Base-by-base conservation (phyloP, 208 protist genomes). In the Leishmania gerbilli region DNA sequence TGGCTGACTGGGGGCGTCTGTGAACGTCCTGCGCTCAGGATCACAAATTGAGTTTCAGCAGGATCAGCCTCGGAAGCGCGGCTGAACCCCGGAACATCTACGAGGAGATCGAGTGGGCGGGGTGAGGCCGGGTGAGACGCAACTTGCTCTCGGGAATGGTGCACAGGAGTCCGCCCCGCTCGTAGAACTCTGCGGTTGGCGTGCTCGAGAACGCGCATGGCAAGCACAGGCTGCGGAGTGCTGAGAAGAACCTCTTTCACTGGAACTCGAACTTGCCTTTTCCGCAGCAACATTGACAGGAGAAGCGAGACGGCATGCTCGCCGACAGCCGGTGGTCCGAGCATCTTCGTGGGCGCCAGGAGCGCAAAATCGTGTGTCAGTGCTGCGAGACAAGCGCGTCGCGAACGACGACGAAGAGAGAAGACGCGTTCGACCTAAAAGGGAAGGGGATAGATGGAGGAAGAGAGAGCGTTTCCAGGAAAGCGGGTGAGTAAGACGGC, bases 231-330 rank as follows among this genome's bases (percentile, higher is more conserved):
- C 9, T 77, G 62, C 34, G 62, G 9, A 24, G 71, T 85, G 74
- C 71, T 79, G 9, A 85, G 37, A 49, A 85, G 47, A 27, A 85
- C 82, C 17, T 75, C 65, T 42, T 53, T 67, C 45, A 79, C 11
- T 37, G 82, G 81, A 34, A 79, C 24, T 31, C 11, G 51, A 5
- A 85, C 27, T n/a, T 79, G 58, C 74, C 31, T 47, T 47, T 60
- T 68, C 37, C 65, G 82, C 49, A 85, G 64, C 58, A 85, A 53
- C 77, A 76, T 79, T 21, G 82, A 75, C 40, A 85, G 42, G 24
- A 85, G 24, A 17, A 81, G 55, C 0, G 82, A 47, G 45, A 67
- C 62, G 31, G 74, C 82, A 42, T 24, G 34, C 27, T 81, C 71
- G 6, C 49, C n/a, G 3, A 51, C 21, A 13, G 68, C n/a, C 13